Evolutionary conservation across 208 protist species (phyloP), one percentile per base, ranked within the genome.

Genomic region (Crithidia brevicula): DNA sequence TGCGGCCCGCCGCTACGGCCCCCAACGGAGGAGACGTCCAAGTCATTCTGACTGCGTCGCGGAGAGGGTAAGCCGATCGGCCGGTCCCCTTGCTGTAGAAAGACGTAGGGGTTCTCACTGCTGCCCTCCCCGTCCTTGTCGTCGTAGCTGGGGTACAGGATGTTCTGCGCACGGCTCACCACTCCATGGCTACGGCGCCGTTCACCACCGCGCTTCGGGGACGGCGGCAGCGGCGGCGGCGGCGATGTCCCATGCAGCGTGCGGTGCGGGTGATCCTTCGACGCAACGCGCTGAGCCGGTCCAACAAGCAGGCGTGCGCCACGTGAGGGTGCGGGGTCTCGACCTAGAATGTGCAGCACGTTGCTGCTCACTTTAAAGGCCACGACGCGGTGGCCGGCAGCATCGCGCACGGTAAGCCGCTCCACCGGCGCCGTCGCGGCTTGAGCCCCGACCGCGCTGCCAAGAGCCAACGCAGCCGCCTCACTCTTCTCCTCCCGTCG

Each of bases 361-460:
- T 5, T 45, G 31, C 25, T 46, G 20, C 58, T 40, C 22, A 61
- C 18, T 33, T 74, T 74, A 9, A 53, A 30, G 11, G 68, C 38
- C 38, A 62, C 16, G 9, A 46, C 68, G 15, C 68, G 50, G 15
- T 43, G 25, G 5, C 59, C 68, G 1, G 30, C 42, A 15, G 13
- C 51, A 28, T 74, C 68, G 16, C 68, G 59, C 36, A 64, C 30
- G 18, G 56, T 57, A 42, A 79, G 45, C 5, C 64, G 58, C 45
- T 74, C 79, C n/a, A 77, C 68, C 16, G 67, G 11, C 8, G 58
- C 18, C 28, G 30, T 16, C n/a, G n/a, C n/a, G n/a, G n/a, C n/a
- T n/a, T n/a, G n/a, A n/a, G n/a, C n/a, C n/a, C n/a, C 23, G 50
- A 4, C 38, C 13, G 30, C 15, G 36, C 49, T 30, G 50, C 36